A percentile compares a stretch with the other conserved stretches of the same genome.
Evolutionary conservation across 1,139 yeast species (phyloP).

Genomic region (Wickerhamomyces sp.): DNA sequence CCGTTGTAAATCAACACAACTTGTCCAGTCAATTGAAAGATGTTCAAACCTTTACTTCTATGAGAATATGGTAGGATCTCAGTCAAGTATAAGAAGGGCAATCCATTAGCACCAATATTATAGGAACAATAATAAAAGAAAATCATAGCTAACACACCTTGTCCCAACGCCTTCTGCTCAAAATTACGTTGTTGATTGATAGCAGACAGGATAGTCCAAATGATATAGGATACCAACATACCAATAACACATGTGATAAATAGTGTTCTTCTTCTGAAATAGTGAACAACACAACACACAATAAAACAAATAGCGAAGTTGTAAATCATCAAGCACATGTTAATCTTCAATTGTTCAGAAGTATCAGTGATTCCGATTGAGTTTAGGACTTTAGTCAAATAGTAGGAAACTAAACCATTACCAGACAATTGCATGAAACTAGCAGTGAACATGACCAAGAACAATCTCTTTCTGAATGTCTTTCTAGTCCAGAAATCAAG

Average conservation of each 20-base stretch:
- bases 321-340: slow-evolving; percentile 27
- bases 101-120: slow-evolving; percentile 28
- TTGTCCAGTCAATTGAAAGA: slow-evolving; percentile 29
- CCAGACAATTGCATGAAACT: slow-evolving; percentile 46
- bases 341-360: slow-evolving; percentile 39
- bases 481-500: slow-evolving; percentile 35
- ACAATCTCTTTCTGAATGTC: slow-evolving; percentile 39
- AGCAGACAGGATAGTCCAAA: slow-evolving; percentile 34
- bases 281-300: slow-evolving; percentile 5
- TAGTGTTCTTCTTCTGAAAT: slow-evolving; percentile 32
- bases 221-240: slow-evolving; percentile 27
- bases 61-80: slow-evolving; percentile 35
- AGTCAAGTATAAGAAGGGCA: slow-evolving; percentile 31
- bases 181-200: slow-evolving; percentile 19
- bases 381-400: slow-evolving; percentile 42
- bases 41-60: slow-evolving; percentile 30
- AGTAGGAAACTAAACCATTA: slow-evolving; percentile 49
- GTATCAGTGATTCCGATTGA: slow-evolving; percentile 45
- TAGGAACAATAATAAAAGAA: slow-evolving; percentile 30
- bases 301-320: slow-evolving; percentile 11
- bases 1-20: slow-evolving; percentile 34
- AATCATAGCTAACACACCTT: slow-evolving; percentile 33
- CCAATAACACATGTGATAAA: slow-evolving; percentile 24
- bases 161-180: slow-evolving; percentile 24
- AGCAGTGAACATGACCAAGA: slow-evolving; percentile 33